Evolutionary conservation across 495 filamentous ascomycete genomes (phyloP), one percentile per base, ranked within the genome.

Genomic region (Aspergillus steynii): DNA sequence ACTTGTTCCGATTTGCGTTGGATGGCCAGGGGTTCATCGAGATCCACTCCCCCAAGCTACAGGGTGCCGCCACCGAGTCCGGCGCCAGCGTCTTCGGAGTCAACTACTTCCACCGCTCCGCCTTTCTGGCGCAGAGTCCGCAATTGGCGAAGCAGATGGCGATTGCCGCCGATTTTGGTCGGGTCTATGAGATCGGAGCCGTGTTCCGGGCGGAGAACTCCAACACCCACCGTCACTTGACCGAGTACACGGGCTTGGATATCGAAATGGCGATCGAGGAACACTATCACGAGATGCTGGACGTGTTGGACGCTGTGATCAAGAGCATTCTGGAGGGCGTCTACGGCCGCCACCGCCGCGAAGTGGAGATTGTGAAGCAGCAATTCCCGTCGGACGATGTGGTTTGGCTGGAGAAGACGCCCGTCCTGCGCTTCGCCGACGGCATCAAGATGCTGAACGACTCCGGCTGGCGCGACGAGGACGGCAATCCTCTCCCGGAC

Each of bases 71-170:
- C 6, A 94, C 91, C 0, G 94, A 98, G 67, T 95, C 92, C 53
- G 94, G 94, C 50, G 86, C 90, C 48, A 96, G 94, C 72, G 93
- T 97, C 9, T 97, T 97, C 80, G 82, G 88, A 55, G 80, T 96
- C 37, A 84, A 89, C 32, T 97, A 97, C 77, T 97, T 96, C 68
- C 88, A 86, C 46, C 83, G 89, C 63, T 79, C 88, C 52, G 92
- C 91, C 1, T 97, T 85, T 78, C 79, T 96, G 5, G 93, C 92
- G 10, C 93, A 97, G 72, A 93, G 89, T 42, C 93, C 94, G 28
- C 94, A 98, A 73, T 83, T 98, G 61, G 93, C 95, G 60, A 97
- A 98, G 77, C 94, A 98, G 70, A 91, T 94, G 82, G 87, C 91
- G 59, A 95, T 97, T 62, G 90, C 92, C 14, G 90, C 92, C 51